Percentiles rank a stretch among this genome's conserved stretches.
Conservation (phyloP, 2,329 filamentous ascomycete genomes). For the Hymenoscyphus fraxineus region DNA sequence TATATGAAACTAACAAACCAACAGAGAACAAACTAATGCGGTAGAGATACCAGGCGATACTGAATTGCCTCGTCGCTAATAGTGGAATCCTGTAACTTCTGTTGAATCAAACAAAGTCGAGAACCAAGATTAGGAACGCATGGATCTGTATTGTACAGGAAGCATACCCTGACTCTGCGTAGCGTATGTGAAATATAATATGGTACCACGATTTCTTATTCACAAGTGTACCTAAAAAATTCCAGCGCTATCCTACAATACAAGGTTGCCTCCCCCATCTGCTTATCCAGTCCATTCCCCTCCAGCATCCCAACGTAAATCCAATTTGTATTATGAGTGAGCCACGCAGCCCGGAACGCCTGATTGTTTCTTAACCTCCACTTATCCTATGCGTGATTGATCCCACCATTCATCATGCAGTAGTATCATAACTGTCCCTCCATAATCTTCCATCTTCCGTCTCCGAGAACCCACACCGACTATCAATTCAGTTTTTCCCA, state of each 20-base stretch:
- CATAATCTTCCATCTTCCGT: background rate
- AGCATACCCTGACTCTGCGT: background rate
- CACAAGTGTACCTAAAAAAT: background rate
- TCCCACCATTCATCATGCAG: background rate
- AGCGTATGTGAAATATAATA: background rate
- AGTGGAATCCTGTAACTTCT: background rate
- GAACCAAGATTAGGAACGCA: background rate
- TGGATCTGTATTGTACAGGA: background rate
- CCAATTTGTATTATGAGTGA: background rate
- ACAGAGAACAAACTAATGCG: slow-evolving; percentile 36
- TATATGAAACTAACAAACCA: slow-evolving; percentile 6
- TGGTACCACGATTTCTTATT: background rate
- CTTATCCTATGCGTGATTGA: slow-evolving; percentile 2
- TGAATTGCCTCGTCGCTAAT: background rate
- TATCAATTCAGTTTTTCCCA: slow-evolving; percentile 14
- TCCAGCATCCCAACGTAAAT: background rate
- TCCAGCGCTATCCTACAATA: background rate
- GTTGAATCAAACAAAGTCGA: background rate
- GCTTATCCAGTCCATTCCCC: background rate
- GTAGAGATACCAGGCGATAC: background rate
- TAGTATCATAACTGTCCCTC: background rate
- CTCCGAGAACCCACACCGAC: background rate
- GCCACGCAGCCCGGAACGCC: background rate
- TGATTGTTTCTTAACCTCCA: slow-evolving; percentile 10
- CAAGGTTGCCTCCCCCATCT: background rate